Base-by-base conservation (phyloP, 2,329 filamentous ascomycete genomes). In the Lachnellula willkommii region DNA sequence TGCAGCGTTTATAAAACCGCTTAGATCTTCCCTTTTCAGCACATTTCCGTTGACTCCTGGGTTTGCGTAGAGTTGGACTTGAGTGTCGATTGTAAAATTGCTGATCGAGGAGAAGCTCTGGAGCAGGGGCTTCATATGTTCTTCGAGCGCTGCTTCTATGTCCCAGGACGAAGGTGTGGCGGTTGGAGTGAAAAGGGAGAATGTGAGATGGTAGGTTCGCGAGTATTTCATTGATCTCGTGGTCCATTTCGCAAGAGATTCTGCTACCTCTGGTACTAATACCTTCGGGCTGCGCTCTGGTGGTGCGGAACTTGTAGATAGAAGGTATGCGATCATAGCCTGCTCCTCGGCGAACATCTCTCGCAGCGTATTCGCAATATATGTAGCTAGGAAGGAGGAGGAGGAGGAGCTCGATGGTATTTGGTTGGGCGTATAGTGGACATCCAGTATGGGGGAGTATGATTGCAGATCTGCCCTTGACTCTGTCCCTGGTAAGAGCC, bases 61-160 rank as follows among this genome's bases (percentile, higher is more conserved):
- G 1, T 77, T 75, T n/a, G 94, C 93, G 69, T 96, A 96, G 0
- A 97, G 80, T 73, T 99, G 94, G 2, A 99, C 89, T 73, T 99
- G 94, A 0, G 91, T 95, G 69, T 97, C 92, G 50, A 97, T 87
- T 14, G 92, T 96, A 68, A 99, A 97, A 70, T 95, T 93, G 75
- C 92, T 94, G 62, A 96, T 95, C 1, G 87, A 79, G 0, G 84
- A 82, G 28, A 97, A 81, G 26, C 90, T 85, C 45, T 89, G 79
- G 0, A 99, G 78, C 47, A 97, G 79, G 0, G 94, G 93, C 52
- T 82, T 77, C 71, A 99, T 84, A 71, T 95, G 93, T 62, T 89
- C 81, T 24, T 86, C 79, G 9, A 97, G 79, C 0, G 93, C 91
- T 37, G 80, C 74, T 62, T 96, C 88, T 50, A 97, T 90, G 52